phyloP scores from a whole-genome alignment of 116 monocot species.

The Trichopus zeylanicus region DNA sequence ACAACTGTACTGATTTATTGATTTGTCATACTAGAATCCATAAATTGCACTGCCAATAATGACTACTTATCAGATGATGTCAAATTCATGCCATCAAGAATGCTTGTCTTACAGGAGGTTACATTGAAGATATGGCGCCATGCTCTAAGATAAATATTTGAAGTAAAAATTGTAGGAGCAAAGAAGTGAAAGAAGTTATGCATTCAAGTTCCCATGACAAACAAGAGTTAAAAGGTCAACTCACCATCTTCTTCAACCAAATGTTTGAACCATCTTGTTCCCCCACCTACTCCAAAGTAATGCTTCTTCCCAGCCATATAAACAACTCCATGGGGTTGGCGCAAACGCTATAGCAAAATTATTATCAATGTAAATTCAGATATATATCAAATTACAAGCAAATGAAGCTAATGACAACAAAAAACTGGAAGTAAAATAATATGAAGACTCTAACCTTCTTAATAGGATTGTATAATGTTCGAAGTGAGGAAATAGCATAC shows the following conservation, averaged over 20 bases:
- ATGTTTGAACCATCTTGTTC: conserved; percentile 73
- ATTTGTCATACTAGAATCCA: no score
- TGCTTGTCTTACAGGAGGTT: no score
- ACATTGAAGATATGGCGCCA: no score
- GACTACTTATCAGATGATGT: no score
- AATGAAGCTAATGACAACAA: background rate
- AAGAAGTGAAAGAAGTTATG: background rate
- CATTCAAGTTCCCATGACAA: background rate
- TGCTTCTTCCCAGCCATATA: conserved; percentile 97
- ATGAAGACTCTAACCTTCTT: conserved; percentile 49
- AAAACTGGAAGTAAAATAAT: background rate
- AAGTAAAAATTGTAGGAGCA: no score
- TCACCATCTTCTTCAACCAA: conserved; percentile 82
- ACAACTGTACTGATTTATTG: no score
- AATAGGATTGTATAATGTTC: conserved; percentile 57
- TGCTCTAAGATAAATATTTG: no score
- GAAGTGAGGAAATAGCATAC: conserved; percentile 54
- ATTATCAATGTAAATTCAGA: background rate
- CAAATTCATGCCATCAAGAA: no score
- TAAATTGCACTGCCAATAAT: no score
- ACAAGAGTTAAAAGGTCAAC: conserved; percentile 2
- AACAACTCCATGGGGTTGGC: conserved; percentile 43
- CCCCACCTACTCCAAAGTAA: conserved; percentile 99
- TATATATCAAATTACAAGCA: background rate
- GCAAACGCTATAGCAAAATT: conserved; percentile 43